Base-by-base conservation (phyloP, 1,139 yeast genomes). In the Candida neerlandica region DNA sequence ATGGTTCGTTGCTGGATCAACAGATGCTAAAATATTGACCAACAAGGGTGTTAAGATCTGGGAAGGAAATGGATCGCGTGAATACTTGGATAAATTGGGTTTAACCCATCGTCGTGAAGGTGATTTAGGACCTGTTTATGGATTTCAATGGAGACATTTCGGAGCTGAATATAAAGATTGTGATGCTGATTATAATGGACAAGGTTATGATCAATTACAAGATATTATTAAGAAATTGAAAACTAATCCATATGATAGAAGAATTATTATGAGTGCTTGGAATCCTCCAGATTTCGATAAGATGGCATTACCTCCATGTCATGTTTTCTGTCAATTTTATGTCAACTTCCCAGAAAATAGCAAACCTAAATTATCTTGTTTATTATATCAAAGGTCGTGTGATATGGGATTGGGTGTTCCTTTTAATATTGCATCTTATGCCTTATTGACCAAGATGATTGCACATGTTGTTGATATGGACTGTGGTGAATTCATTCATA, bases 341-440 rank as follows among this genome's bases (percentile, higher is more conserved):
- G 99, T 94, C 37, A 87, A 81, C 58, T 86, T 86, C 70, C 95
- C 95, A 1, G 58, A 59, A 44, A 29, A 56, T 1, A 46, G 57
- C 4, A 82, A 71, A 60, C 95, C 95, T 33, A 83, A 77, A 62
- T 78, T 94, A 51, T 87, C 95, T 12, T 95, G 99, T 66, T 81
- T 87, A 53, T 75, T 94, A 72, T 94, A 95, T 69, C 99, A 94
- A 71, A 81, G 99, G 61, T 89, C 97, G n/a, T 94, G 98, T 70
- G 99, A 94, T 64, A 92, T 94, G 97, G 99, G 99, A 0, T 80
- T 94, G 34, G 99, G 99, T 11, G 98, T 94, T 14, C 99, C 99
- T 0, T 94, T 94, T 69, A 95, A 94, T 65, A 94, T 95, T 62
- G 99, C 99, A 0, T 90, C 97, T 0, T 94, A 94, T 65, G 96